Base-by-base conservation (phyloP, 1,139 yeast species). In the Saccharomyces hybrid region DNA sequence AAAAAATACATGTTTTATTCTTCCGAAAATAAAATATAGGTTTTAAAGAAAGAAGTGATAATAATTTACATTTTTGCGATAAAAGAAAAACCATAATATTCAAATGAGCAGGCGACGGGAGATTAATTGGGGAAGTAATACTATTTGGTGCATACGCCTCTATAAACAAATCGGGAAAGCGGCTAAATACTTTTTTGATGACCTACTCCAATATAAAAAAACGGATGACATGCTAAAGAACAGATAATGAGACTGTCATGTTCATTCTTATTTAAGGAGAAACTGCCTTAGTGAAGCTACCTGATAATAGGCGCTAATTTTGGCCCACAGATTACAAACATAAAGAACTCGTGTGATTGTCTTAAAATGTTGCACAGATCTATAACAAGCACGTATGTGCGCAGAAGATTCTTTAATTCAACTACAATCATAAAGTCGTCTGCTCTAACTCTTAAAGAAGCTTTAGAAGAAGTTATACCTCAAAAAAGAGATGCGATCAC, bases 391-490 rank as follows among this genome's bases (percentile, higher is more conserved):
- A 14, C 42, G 11, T 34, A 14, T 20, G 5, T 5, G 25, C 6
- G 25, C 26, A 38, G 23, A 4, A 23, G 54, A 14, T 4, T 14
- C 26, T 20, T 32, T 27, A 49, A 5, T 9, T 46, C 41, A 48
- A 8, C 44, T 4, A 13, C 44, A 16, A 9, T 38, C 6, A 20
- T 38, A 20, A 38, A 20, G 7, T 38, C 44, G 9, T 38, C 44
- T 16, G 23, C n/a, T 9, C 1, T 38, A 46, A 60, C 62, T 47
- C 62, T 76, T 47, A 76, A 76, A 61, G 62, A 69, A n/a, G 67
- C 76, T 23, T 64, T 77, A 41, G 65, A 65, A 50, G 69, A 67
- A 46, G 73, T 65, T 14, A 76, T 78, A 47, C 81, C 82, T 11
- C 71, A 70, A 29, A 72, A 72, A 57, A 63, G 70, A 42, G 76